phyloP scores from a whole-genome alignment of 1,139 yeast genomes.

The Debaryomyces nepalensis region DNA sequence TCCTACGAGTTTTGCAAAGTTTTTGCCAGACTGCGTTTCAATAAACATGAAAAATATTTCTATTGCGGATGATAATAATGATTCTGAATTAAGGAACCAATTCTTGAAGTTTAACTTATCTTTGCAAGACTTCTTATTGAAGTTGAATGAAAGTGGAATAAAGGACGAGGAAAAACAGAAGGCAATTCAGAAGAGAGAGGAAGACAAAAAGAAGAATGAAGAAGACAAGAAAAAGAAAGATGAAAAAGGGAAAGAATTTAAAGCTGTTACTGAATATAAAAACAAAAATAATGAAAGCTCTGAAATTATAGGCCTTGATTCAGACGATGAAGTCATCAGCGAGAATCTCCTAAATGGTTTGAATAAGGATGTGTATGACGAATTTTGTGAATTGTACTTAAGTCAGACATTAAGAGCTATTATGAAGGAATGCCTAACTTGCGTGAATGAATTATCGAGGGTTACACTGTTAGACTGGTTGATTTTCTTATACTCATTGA shows the following conservation, averaged over 20 bases:
- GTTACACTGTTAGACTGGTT: conserved; percentile 92
- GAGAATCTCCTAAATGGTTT: conserved; percentile 35
- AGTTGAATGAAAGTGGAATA: conserved; percentile 31
- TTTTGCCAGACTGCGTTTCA: conserved; percentile 50
- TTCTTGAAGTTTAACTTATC: conserved; percentile 42
- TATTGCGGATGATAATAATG: conserved; percentile 42
- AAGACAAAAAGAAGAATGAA: conserved; percentile 6
- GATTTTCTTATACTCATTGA: conserved; percentile 75
- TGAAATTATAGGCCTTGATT: conserved; percentile 2
- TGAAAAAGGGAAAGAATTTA: conserved; percentile 3
- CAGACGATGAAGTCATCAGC: conserved; percentile 16
- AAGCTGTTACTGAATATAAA: conserved; percentile 7
- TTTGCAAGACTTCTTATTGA: conserved; percentile 39
- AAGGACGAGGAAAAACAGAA: conserved; percentile 10
- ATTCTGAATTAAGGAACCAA: conserved; percentile 43
- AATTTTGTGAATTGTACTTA: conserved; percentile 45
- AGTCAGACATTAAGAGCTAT: conserved; percentile 40
- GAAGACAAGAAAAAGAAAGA: conserved; percentile 9
- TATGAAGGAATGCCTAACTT: conserved; percentile 42
- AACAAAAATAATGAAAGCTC: conserved; percentile 9
- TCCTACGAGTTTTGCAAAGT: conserved; percentile 74
- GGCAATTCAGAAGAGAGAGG: conserved; percentile 7
- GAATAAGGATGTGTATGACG: conserved; percentile 45
- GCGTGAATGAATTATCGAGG: conserved; percentile 72
- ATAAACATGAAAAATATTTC: conserved; percentile 45